These are phyloP conservation scores for Ilyonectria robusta DNA, from an alignment of 2,329 filamentous ascomycete species.

Conservation along the genomic window DNA sequence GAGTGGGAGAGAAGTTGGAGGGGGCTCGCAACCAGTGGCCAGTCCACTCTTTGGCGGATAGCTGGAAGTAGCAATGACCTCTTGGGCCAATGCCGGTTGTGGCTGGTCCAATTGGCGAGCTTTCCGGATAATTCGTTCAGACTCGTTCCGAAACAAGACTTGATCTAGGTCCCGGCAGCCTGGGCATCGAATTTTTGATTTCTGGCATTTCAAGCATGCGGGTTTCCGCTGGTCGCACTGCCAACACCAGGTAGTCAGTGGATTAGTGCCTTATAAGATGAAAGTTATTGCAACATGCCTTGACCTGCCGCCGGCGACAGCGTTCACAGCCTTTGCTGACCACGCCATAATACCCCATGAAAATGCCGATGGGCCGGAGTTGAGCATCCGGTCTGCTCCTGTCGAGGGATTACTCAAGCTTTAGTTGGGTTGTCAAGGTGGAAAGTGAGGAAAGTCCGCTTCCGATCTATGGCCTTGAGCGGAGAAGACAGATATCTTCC, in stretches of 20 bases:
- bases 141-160: constrained; percentile 47
- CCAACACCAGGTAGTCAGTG: background rate
- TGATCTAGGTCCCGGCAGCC: constrained; percentile 45
- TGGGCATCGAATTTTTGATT: constrained; percentile 38
- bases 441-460: background rate
- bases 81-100: background rate
- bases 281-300: constrained; percentile 30
- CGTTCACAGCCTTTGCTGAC: constrained; percentile 47
- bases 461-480: background rate
- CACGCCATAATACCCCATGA: constrained; percentile 42
- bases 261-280: too few relatives aligned
- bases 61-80: background rate
- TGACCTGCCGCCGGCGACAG: constrained; percentile 47
- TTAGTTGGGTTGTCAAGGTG: background rate
- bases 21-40: background rate
- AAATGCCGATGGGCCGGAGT: background rate
- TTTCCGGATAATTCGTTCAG: constrained; percentile 36
- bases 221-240: constrained; percentile 47
- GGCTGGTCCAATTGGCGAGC: constrained; percentile 23
- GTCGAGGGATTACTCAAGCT: too few relatives aligned
- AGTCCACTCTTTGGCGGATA: background rate
- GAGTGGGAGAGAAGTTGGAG: background rate
- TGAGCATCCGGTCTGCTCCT: background rate
- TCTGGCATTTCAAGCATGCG: constrained; percentile 44
- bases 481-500: background rate